Conservation (phyloP, 345 rosid genomes). For the Citrus sp. region DNA sequence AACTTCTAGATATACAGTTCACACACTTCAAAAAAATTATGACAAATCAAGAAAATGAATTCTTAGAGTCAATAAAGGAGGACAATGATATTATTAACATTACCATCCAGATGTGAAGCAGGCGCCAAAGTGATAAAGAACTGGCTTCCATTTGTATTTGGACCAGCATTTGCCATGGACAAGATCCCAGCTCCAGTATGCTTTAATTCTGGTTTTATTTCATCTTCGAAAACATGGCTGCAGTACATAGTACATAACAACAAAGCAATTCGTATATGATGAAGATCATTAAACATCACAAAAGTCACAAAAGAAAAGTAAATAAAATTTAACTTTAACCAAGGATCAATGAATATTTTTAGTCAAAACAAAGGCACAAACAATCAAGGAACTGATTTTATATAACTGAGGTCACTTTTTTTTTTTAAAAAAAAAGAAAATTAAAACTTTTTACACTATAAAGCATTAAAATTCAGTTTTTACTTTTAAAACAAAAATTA, state of each 20-base stretch:
- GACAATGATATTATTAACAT: not conserved
- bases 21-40: not conserved
- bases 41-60: not conserved
- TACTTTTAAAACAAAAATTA: not conserved
- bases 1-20: not conserved
- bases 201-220: conserved; percentile 76
- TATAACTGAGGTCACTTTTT: too few species aligned
- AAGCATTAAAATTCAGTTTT: not conserved
- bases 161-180: conserved; percentile 99
- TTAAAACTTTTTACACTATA: not conserved
- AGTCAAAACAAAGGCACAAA: not conserved
- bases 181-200: conserved; percentile 94
- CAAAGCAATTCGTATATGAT: not conserved
- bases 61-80: not conserved
- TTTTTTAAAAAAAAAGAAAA: not conserved
- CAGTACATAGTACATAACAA: not conserved
- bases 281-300: not conserved
- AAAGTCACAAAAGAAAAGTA: not conserved
- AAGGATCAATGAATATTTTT: not conserved
- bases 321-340: not conserved
- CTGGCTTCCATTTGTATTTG: conserved; percentile 88
- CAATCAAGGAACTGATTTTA: not conserved
- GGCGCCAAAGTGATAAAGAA: conserved; percentile 92
- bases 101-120: conserved; percentile 83
- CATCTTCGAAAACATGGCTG: conserved; percentile 85